Evolutionary conservation across 768 basidiomycete species (phyloP).

Genomic region (Kwoniella sp.): DNA sequence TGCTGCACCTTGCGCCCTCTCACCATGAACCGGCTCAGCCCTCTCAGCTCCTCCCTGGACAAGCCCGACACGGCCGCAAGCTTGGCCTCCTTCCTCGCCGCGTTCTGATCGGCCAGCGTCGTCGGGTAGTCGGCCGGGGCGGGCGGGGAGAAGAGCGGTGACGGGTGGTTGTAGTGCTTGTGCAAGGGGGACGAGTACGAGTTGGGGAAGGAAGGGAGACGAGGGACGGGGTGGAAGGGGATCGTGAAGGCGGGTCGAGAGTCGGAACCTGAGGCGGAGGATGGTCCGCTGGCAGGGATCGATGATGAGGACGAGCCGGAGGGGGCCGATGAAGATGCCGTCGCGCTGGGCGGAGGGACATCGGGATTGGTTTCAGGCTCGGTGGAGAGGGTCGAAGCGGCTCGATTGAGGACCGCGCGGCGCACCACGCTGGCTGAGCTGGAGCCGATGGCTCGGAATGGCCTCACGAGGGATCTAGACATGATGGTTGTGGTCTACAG

Average conservation of each 20-base stretch:
- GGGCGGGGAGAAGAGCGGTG: constrained; percentile 23
- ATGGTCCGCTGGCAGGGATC: background rate
- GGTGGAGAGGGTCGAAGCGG: background rate
- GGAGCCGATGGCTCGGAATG: constrained; percentile 1
- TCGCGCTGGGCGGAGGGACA: background rate
- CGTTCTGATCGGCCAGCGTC: constrained; percentile 18
- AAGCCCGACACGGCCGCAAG: constrained; percentile 41
- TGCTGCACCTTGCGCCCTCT: constrained; percentile 61
- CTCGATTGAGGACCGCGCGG: too few relatives aligned
- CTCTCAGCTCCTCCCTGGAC: constrained; percentile 43
- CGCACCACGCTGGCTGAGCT: background rate
- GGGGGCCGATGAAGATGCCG: constrained; percentile 8
- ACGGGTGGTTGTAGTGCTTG: constrained; percentile 39
- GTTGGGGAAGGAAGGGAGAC: constrained; percentile 10
- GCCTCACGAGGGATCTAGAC: constrained; percentile 1
- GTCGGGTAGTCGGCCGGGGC: constrained; percentile 11
- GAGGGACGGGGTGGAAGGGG: constrained; percentile 17
- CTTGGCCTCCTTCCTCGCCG: constrained; percentile 17
- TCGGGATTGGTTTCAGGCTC: background rate
- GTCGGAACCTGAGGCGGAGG: background rate
- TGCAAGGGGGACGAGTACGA: constrained; percentile 19
- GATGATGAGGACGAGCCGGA: constrained; percentile 7
- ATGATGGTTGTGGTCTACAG: constrained; percentile 1
- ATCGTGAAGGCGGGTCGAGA: constrained; percentile 8
- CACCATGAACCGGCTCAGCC: constrained; percentile 49